These are phyloP conservation scores for Rhizopus sp. DNA, from an alignment of 371 early-diverging fungal genomes.

Conservation along the genomic window DNA sequence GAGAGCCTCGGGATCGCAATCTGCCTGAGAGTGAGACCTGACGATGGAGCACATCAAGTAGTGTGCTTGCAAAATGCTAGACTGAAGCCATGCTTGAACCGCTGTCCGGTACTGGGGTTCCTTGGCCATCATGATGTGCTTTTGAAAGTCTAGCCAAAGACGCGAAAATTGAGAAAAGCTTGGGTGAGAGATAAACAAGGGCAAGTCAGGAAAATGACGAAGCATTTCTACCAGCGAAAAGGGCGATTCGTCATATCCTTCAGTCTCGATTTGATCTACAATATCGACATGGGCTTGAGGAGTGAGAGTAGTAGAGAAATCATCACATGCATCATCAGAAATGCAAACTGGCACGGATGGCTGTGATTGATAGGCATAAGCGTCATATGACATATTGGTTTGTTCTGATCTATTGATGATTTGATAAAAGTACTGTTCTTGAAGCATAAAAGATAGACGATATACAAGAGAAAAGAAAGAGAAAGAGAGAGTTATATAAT, in stretches of 20 bases:
- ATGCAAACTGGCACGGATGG: too few species aligned
- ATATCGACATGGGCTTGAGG: not conserved
- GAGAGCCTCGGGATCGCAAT: constrained; percentile 6
- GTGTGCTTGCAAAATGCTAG: constrained; percentile 15
- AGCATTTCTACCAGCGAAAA: constrained; percentile 18
- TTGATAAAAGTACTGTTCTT: not conserved
- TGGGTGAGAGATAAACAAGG: constrained; percentile 26
- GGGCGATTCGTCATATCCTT: not conserved
- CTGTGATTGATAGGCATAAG: not conserved
- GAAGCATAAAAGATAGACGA: not conserved
- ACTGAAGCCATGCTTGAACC: constrained; percentile 19
- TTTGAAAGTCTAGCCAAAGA: constrained; percentile 33
- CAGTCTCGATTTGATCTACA: not conserved
- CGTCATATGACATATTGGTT: not conserved
- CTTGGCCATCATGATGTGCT: constrained; percentile 19
- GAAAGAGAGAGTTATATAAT: not conserved
- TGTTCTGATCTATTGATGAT: not conserved
- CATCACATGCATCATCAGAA: constrained; percentile 1
- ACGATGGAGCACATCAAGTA: constrained; percentile 7
- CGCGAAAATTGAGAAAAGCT: constrained; percentile 26
- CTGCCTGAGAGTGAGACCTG: not conserved
- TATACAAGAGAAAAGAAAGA: not conserved
- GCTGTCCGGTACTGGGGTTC: constrained; percentile 8
- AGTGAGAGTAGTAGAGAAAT: not conserved
- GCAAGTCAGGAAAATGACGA: constrained; percentile 30